Evolutionary conservation across 1,284 basidiomycete species (phyloP).

Genomic region (Cutaneotrichosporon sp.): DNA sequence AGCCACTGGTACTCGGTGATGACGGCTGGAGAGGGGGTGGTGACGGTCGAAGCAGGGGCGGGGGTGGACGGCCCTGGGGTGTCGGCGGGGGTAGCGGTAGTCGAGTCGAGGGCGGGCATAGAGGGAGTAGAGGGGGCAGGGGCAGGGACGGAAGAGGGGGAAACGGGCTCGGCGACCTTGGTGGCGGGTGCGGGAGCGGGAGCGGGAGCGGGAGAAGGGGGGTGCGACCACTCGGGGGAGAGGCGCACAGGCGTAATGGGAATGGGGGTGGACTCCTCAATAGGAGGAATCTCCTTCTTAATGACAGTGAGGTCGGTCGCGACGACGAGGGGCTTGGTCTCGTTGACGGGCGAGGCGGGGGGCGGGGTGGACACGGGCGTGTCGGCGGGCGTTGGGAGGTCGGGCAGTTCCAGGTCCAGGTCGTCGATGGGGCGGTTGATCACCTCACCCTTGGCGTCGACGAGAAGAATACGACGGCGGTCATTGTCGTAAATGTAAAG

Average conservation of each 20-base stretch:
- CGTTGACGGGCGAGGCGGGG: background rate
- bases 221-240: constrained; percentile 13
- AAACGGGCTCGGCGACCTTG: background rate
- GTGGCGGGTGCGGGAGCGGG: constrained; percentile 7
- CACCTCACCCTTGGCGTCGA: constrained; percentile 7
- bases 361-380: background rate
- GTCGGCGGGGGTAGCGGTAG: constrained; percentile 2
- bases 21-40: background rate
- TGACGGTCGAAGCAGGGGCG: background rate
- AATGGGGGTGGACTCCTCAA: background rate
- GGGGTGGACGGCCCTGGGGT: background rate
- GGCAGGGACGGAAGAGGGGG: constrained; percentile 11
- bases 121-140: constrained; percentile 2
- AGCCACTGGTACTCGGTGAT: constrained; percentile 9
- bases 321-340: background rate
- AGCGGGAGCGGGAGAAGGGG: background rate
- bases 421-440: constrained; percentile 5
- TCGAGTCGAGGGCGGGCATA: constrained; percentile 7
- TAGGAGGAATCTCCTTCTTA: background rate
- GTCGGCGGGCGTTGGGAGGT: background rate
- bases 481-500: constrained; percentile 10
- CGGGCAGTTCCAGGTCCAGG: constrained; percentile 3
- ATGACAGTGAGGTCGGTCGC: background rate
- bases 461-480: constrained; percentile 9
- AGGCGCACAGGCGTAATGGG: constrained; percentile 11